Evolutionary conservation across 2,329 filamentous ascomycete species (phyloP), one percentile per base, ranked within the genome.

Genomic region (Tolypocladium nubicola): DNA sequence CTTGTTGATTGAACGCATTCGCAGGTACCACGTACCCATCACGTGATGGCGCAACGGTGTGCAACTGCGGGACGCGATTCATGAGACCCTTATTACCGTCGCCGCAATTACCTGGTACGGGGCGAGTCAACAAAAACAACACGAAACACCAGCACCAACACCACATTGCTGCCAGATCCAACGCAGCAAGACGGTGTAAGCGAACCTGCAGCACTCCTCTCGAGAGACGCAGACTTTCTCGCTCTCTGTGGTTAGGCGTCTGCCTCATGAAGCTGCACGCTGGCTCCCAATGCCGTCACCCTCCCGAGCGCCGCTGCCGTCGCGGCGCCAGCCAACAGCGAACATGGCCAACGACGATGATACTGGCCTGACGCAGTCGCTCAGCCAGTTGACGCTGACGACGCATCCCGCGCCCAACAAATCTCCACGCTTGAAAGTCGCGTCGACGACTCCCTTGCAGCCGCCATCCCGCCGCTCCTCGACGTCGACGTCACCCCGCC

Each of bases 341-440:
- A 68, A 67, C 59, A 68, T 61, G 57, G 63, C 58, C 58, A 62
- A 63, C 56, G 62, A 66, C 49, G 67, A 71, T 56, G 64, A 67
- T 49, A 52, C 58, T 53, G 72, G 70, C 54, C 65, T 78, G 60
- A 66, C 73, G 40, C 70, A 71, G 56, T 76, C 76, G 33, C 68
- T 79, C 55, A 70, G 72, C 59, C 74, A 75, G 56, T 75, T 80
- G 21, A 75, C 76, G 21, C 66, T 79, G 53, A 70, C 72, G 30
- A 69, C 64, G 2, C 69, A 71, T 19, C 60, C 67, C 39, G 57
- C 60, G 55, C 54, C 56, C 8, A 64, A 61, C 60, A 67, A 37
- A 19, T 47, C 68, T 38, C 66, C 71, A 52, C 65, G 67, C 54
- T 61, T 61, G 41, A 61, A 66, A 53, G 63, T 64, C 52, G 63